phyloP scores from a whole-genome alignment of 2,329 filamentous ascomycete species.

The Mycogone perniciosa region DNA sequence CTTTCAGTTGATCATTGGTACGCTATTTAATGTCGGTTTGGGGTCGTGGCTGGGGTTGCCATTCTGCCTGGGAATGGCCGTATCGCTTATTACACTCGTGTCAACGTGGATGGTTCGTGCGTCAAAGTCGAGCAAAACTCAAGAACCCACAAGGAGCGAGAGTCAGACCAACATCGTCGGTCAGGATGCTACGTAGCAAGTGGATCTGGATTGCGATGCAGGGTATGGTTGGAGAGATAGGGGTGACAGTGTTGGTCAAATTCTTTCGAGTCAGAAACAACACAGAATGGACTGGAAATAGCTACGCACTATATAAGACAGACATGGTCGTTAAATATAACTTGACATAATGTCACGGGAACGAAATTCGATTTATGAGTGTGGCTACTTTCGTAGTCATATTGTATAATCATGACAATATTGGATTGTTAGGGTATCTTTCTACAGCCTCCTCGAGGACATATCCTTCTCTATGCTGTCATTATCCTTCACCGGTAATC shows the following conservation, averaged over 20 bases:
- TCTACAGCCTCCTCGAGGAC: neutral
- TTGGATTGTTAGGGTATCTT: slow-evolving; percentile 9
- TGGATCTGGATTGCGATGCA: neutral
- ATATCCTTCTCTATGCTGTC: neutral
- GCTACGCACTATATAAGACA: too few relatives aligned
- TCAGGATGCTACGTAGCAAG: neutral
- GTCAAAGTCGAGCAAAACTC: neutral
- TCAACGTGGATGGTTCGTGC: slow-evolving; percentile 13
- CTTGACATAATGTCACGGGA: neutral
- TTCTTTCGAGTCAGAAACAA: too few relatives aligned
- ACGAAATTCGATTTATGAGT: neutral
- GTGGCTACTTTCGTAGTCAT: neutral
- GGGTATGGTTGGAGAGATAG: too few relatives aligned
- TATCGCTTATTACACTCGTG: slow-evolving; percentile 13
- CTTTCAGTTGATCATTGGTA: slow-evolving; percentile 17
- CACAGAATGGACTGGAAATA: too few relatives aligned
- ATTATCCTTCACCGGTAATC: neutral
- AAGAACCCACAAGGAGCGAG: neutral
- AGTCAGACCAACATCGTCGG: neutral
- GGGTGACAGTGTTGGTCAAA: too few relatives aligned
- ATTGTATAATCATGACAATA: neutral
- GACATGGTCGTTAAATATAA: neutral
- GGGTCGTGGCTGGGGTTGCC: slow-evolving; percentile 20
- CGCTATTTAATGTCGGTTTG: slow-evolving; percentile 21
- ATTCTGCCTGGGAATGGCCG: slow-evolving; percentile 16